phyloP scores from a whole-genome alignment of 257 asterid species.

The Jacaranda mimosifolia region DNA sequence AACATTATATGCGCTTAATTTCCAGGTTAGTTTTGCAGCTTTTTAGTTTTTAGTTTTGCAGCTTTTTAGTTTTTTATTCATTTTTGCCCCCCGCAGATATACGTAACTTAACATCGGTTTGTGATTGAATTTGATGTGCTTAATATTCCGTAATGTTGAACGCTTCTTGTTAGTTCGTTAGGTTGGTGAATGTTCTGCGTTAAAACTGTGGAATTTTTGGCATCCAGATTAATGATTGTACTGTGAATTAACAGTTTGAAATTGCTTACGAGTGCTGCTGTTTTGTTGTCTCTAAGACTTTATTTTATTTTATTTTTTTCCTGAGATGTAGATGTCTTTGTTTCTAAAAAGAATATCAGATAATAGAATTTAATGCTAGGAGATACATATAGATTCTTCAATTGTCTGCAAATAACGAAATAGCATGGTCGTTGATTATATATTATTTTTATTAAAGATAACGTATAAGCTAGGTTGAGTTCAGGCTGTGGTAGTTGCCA shows the following conservation, averaged over 20 bases:
- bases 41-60: neutral
- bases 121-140: neutral
- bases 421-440: neutral
- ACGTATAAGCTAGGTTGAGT: neutral
- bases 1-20: constrained; percentile 22
- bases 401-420: neutral
- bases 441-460: neutral
- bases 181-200: neutral
- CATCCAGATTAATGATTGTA: neutral
- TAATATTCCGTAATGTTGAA: neutral
- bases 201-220: neutral
- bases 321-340: neutral
- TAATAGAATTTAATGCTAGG: neutral
- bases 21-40: constrained; percentile 29
- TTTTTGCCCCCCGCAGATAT: too few relatives aligned
- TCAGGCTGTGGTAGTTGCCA: neutral
- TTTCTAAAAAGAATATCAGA: neutral
- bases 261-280: neutral
- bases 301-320: neutral
- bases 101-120: neutral
- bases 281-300: neutral
- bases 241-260: neutral
- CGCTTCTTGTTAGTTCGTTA: neutral
- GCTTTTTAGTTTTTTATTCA: neutral
- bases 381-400: neutral